Evolutionary conservation across 306 rosid species (phyloP).

Genomic region (Cucurbita ficifolia): DNA sequence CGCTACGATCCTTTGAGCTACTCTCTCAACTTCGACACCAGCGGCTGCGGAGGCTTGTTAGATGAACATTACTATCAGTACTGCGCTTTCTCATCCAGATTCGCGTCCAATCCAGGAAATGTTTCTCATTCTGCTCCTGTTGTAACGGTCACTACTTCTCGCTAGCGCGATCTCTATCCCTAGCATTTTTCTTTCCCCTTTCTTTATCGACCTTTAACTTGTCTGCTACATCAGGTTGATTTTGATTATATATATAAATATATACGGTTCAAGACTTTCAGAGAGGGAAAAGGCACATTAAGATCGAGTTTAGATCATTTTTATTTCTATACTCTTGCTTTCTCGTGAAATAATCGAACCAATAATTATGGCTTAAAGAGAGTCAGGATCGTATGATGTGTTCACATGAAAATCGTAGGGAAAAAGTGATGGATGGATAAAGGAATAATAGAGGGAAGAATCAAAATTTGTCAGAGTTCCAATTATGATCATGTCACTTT

Average conservation of each 20-base stretch:
- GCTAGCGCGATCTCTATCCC: neutral
- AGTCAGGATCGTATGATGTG: neutral
- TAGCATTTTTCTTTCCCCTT: neutral
- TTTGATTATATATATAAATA: neutral
- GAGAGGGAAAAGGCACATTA: neutral
- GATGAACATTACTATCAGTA: conserved; percentile 64
- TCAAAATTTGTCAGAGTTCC: neutral
- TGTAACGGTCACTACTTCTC: conserved; percentile 5
- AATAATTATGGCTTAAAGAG: neutral
- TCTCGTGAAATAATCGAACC: neutral
- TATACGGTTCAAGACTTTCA: neutral
- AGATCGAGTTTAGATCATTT: neutral
- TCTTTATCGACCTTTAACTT: neutral
- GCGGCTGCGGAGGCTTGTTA: conserved; percentile 39
- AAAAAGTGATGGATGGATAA: neutral
- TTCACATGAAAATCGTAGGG: neutral
- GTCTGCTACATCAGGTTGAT: neutral
- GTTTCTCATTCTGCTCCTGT: conserved; percentile 5
- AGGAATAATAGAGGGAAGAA: conserved; percentile 1
- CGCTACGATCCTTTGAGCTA: conserved; percentile 74
- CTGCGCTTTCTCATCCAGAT: conserved; percentile 69
- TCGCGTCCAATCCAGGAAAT: conserved; percentile 38
- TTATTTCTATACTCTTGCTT: neutral
- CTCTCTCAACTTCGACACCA: conserved; percentile 61
- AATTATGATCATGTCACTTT: neutral